Evolutionary conservation across 345 rosid species (phyloP), one percentile per base, ranked within the genome.

Genomic region (Litchi chinensis): DNA sequence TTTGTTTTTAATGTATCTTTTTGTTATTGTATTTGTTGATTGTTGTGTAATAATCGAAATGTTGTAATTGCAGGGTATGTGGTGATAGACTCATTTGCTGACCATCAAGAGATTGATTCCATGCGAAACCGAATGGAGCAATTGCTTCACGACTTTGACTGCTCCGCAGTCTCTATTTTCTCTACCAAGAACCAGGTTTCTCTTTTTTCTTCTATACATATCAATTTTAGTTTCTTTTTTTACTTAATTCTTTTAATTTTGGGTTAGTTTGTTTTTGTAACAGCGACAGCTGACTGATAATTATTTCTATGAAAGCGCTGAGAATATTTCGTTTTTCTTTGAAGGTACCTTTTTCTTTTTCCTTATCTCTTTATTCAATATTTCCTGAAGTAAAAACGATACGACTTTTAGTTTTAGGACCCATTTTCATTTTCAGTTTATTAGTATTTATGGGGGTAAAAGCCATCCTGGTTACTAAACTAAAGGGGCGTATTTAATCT

Each of bases 251-350:
- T 52, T 48, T 60, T 52, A 52, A 13, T 10, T 60, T 39, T 18
- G 70, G 68, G 64, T 81, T 12, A 7, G 44, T 3, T 79, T 63
- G 2, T 56, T 39, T 40, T 19, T 21, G 4, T 37, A 65, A 60
- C 39, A 94, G 98, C 74, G 87, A 83, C 67, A 82, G 39, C 72
- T 82, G 60, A 93, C 95, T 18, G 90, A 88, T 85, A 82, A 90
- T 78, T 93, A 96, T 89, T 96, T 96, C 93, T 91, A 85, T 74
- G 98, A 94, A 62, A 96, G 98, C 77, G 97, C 93, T 54, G 87
- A 89, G 79, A 94, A 94, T 16, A 83, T 94, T 24, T 94, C 98
- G 50, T 94, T 91, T 81, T 94, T 96, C 93, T 97, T 94, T 80
- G 98, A 97, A 91, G 98, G 99, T 96, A 82, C 12, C 67, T 13